phyloP scores from a whole-genome alignment of 805 yeast species.

The Debaryomyces maramus region DNA sequence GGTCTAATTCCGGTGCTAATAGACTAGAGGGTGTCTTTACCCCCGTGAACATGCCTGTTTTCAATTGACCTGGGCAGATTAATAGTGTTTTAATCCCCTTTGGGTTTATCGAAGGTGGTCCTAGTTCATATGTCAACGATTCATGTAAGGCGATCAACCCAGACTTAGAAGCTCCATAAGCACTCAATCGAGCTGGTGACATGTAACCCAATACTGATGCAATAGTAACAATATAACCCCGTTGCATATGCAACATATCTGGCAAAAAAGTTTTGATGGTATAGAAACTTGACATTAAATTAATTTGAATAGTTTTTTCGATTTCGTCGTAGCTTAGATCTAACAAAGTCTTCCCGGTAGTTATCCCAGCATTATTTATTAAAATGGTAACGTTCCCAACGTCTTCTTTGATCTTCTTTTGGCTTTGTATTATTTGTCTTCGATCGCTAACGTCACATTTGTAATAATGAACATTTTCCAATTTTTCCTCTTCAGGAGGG shows the following conservation, averaged over 20 bases:
- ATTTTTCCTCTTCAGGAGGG: constrained; percentile 36
- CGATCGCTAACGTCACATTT: constrained; percentile 69
- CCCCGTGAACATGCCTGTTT: constrained; percentile 70
- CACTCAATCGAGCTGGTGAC: constrained; percentile 78
- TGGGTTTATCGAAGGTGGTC: constrained; percentile 46
- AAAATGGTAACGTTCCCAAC: constrained; percentile 66
- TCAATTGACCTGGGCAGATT: constrained; percentile 85
- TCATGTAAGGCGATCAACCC: constrained; percentile 85
- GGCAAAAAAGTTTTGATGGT: constrained; percentile 74
- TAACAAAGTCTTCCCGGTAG: constrained; percentile 55
- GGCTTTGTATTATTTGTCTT: constrained; percentile 42
- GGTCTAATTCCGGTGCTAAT: constrained; percentile 82
- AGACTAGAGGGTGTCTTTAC: constrained; percentile 71
- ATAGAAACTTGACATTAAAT: constrained; percentile 68
- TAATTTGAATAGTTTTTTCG: constrained; percentile 61
- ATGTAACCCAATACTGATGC: constrained; percentile 84
- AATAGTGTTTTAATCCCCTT: constrained; percentile 69
- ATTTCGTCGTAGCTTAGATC: constrained; percentile 60
- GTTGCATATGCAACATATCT: constrained; percentile 54
- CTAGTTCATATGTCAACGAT: constrained; percentile 69
- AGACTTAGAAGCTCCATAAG: constrained; percentile 89
- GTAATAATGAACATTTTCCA: constrained; percentile 51
- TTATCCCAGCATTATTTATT: constrained; percentile 84
- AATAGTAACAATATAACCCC: constrained; percentile 79
- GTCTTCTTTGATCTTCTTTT: constrained; percentile 41